These are phyloP conservation scores for Colletotrichum tamarilloi DNA, from an alignment of 2,329 filamentous ascomycete genomes.

Conservation along the genomic window DNA sequence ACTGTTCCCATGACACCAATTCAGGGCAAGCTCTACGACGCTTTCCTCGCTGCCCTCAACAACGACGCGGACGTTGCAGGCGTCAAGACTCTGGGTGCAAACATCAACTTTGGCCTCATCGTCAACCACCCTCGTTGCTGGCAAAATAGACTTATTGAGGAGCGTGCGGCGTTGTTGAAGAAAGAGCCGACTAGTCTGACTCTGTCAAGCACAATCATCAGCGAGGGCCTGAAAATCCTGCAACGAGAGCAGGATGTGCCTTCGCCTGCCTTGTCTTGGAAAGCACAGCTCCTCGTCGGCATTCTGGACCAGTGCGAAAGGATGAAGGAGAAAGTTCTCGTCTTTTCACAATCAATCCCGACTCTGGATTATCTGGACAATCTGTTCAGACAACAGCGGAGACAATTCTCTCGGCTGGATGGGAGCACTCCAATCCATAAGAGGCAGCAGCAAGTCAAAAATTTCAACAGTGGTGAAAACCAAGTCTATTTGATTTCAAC, in stretches of 20 bases:
- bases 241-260: slow-evolving; percentile 50
- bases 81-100: slow-evolving; percentile 47
- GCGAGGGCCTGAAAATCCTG: slow-evolving; percentile 49
- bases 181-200: slow-evolving; percentile 21
- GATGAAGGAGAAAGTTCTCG: slow-evolving; percentile 77
- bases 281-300: slow-evolving; percentile 72
- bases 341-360: slow-evolving; percentile 81
- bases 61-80: slow-evolving; percentile 7
- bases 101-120: slow-evolving; percentile 56
- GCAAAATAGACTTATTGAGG: slow-evolving; percentile 46
- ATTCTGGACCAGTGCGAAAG: slow-evolving; percentile 75
- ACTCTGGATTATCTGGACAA: slow-evolving; percentile 77
- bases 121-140: slow-evolving; percentile 65
- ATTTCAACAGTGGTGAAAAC: slow-evolving; percentile 70
- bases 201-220: slow-evolving; percentile 18
- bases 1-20: slow-evolving; percentile 75
- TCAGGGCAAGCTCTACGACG: slow-evolving; percentile 72
- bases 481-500: slow-evolving; percentile 86
- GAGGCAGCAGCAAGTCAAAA: slow-evolving; percentile 73
- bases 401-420: slow-evolving; percentile 72
- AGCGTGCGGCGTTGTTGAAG: slow-evolving; percentile 1
- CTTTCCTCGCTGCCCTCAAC: slow-evolving; percentile 48
- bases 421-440: slow-evolving; percentile 66
- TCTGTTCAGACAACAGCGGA: slow-evolving; percentile 61
- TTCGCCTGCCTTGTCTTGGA: slow-evolving; percentile 70